Evolutionary conservation across 2,329 filamentous ascomycete species (phyloP), one percentile per base, ranked within the genome.

Genomic region (Epichloe sibirici): DNA sequence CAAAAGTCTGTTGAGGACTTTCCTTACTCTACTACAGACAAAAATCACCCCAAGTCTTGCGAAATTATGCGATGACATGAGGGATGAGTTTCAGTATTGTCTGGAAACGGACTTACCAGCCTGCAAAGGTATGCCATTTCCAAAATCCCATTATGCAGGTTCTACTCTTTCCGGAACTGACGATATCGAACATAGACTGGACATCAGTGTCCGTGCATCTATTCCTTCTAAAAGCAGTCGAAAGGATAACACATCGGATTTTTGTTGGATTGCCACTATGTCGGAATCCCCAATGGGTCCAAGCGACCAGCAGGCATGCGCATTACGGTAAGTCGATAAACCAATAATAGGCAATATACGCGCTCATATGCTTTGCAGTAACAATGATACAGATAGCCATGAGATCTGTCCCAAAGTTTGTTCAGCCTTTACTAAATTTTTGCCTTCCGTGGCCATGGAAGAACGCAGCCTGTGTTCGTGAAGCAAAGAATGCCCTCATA

Each of bases 381-480:
- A 54, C 52, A 9, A 51, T 56, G 34, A 56, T 49, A 8, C 52
- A 56, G 34, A 54, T 56, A 35, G 45, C 44, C 15, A 54, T 56
- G 48, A 52, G 51, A 13, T 40, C 48, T 15, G 39, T 56, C 15
- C 55, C 53, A 15, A 39, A n/a, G 2, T 37, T 51, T 12, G 5
- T 51, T 12, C 51, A 45, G 15, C 52, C 55, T 0, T 13, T 56
- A 2, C 34, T 56, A 23, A 46, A 56, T 25, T 56, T 15, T 34
- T n/a, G 49, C 8, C 47, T 56, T 21, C 52, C 55, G 3, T 44
- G 43, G 11, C 35, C 40, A 2, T 49, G 48, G 48, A 51, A 42
- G 17, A 51, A 52, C 28, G 47, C 49, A 25, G 50, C 52, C 9
- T 21, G 12, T 6, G 17, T 52, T 13, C 55, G 48, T 5, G 34